Percentiles rank a stretch among this genome's conserved stretches.
Conservation (phyloP, 257 asterid genomes). For the Solanum habrochaites region DNA sequence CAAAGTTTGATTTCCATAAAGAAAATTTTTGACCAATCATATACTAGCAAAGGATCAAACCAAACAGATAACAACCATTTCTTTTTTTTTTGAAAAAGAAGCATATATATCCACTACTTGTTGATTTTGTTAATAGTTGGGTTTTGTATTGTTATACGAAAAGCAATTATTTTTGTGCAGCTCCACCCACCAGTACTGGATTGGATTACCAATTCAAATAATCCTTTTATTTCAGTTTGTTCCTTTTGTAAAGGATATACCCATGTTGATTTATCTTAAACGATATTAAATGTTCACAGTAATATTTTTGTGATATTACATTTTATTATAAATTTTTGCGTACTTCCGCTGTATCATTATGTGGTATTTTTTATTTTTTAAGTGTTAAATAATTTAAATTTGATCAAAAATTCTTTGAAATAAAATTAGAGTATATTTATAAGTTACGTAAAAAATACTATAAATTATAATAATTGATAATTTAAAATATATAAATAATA, state of each 20-base stretch:
- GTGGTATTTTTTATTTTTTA: too few relatives aligned
- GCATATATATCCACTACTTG: not conserved
- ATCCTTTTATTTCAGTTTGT: not conserved
- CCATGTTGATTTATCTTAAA: too few relatives aligned
- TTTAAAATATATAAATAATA: too few relatives aligned
- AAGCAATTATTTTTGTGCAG: not conserved
- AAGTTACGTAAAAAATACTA: too few relatives aligned
- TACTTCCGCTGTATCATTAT: too few relatives aligned
- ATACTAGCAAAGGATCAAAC: not conserved
- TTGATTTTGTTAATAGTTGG: not conserved
- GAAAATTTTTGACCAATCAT: slow-evolving; percentile 31
- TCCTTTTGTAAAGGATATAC: not conserved
- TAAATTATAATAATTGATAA: too few relatives aligned
- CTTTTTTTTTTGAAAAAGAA: not conserved
- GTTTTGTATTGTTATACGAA: not conserved
- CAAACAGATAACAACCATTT: not conserved
- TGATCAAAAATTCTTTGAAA: too few relatives aligned
- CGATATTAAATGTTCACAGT: not conserved
- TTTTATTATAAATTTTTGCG: too few relatives aligned
- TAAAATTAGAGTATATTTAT: too few relatives aligned
- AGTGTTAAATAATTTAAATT: too few relatives aligned
- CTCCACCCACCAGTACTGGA: not conserved
- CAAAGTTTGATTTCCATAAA: slow-evolving; percentile 60
- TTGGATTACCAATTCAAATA: not conserved
- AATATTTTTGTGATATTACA: not conserved